Conservation (phyloP, 108 stramenopile genomes). For the Seminavis robusta region DNA sequence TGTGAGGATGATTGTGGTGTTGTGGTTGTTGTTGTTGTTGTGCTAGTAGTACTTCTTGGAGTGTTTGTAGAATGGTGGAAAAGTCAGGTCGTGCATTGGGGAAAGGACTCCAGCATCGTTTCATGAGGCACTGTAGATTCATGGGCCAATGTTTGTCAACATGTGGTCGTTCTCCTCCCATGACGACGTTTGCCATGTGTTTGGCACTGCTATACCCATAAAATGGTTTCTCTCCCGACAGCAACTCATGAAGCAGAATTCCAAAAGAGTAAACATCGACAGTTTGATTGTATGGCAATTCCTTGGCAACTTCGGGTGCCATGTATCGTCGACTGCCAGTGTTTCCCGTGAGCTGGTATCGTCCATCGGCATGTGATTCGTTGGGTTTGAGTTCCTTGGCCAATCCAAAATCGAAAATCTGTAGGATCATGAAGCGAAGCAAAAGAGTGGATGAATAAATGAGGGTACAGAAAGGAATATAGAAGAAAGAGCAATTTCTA, state of each 20-base stretch:
- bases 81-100: constrained; percentile 18
- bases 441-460: neutral
- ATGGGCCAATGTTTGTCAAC: constrained; percentile 44
- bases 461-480: constrained; percentile 1
- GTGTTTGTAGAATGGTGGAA: constrained; percentile 26
- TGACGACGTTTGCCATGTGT: constrained; percentile 47
- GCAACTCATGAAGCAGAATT: constrained; percentile 61
- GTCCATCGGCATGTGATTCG: constrained; percentile 14
- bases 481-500: too few relatives aligned
- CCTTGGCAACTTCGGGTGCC: constrained; percentile 57
- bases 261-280: constrained; percentile 78
- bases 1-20: too few relatives aligned
- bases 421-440: constrained; percentile 9
- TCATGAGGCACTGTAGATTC: constrained; percentile 44
- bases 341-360: constrained; percentile 51
- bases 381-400: constrained; percentile 54
- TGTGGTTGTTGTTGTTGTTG: too few relatives aligned
- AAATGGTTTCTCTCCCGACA: constrained; percentile 55
- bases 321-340: constrained; percentile 60
- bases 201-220: constrained; percentile 28
- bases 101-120: constrained; percentile 1
- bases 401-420: constrained; percentile 57
- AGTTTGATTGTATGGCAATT: constrained; percentile 48
- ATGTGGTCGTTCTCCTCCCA: constrained; percentile 56
- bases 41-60: too few relatives aligned